Evolutionary conservation across 805 yeast genomes (phyloP), one percentile per base, ranked within the genome.

Genomic region (Sugiyamaella qingdaonensis): DNA sequence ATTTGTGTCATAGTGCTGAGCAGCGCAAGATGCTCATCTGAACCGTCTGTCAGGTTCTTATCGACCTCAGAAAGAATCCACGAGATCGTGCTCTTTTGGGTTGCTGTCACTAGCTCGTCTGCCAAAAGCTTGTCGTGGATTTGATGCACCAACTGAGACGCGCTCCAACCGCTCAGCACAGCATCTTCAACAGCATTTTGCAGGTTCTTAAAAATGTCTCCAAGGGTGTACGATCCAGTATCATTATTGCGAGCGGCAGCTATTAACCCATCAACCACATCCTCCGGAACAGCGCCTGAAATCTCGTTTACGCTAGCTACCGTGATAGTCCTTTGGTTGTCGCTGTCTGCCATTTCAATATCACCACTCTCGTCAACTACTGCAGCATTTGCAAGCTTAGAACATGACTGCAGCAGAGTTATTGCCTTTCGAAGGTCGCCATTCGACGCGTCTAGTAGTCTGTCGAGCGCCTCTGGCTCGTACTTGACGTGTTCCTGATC

Each of bases 351-450:
- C 34, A 73, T 60, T 24, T 68, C 70, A 31, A 70, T 66, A 1
- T 68, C 66, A 16, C 61, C 66, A 24, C 66, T 69, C 11, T 56
- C 64, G 46, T 65, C 68, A 5, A 65, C 46, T n/a, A 52, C 32
- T 10, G n/a, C 16, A 13, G 47, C 52, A 0, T 76, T 7, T 11
- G 14, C 75, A 53, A 85, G 46, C 33, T 24, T 42, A 32, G 46
- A 19, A 7, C 31, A 24, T 7, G 46, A 42, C 46, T 42, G 46
- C 32, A 42, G 46, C 33, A 24, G 35, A 44, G 34, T 44, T 11
- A 44, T 24, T 11, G 47, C 96, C 61, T 84, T 87, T 73, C 99
- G 82, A 63, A 94, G 77, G 73, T 94, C 99, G 54, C 99, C 99
- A 51, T 78, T 78, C 16, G 96, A 80, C 2, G 89, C 82, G n/a